phyloP scores from a whole-genome alignment of 1,284 basidiomycete genomes.

The Apiotrichum mycotoxinovorans region DNA sequence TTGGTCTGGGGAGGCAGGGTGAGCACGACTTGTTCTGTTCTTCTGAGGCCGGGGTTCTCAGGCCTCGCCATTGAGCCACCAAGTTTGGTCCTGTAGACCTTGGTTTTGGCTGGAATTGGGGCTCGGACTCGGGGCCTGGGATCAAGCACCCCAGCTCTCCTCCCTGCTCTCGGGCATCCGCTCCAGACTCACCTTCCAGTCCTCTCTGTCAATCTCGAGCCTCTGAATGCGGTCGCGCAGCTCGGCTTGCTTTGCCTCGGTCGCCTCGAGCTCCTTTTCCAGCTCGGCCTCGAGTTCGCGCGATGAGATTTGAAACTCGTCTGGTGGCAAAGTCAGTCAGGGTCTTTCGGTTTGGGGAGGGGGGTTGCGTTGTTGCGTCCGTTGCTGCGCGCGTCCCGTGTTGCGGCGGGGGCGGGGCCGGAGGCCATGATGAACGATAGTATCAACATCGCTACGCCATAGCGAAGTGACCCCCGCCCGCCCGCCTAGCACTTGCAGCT shows the following conservation, averaged over 20 bases:
- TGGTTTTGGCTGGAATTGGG: no score
- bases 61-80: not conserved
- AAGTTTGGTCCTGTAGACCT: no score
- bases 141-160: no score
- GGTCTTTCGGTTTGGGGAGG: not conserved
- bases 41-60: not conserved
- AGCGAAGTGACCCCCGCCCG: no score
- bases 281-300: slow-evolving; percentile 91
- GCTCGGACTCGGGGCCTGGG: no score
- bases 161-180: not conserved
- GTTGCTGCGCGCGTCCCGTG: not conserved
- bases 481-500: no score
- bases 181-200: slow-evolving; percentile 73
- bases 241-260: slow-evolving; percentile 79
- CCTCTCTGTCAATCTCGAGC: slow-evolving; percentile 75
- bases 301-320: slow-evolving; percentile 85
- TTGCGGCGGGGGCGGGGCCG: no score
- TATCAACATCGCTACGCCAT: no score
- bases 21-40: no score
- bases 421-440: no score
- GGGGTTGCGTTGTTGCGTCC: not conserved
- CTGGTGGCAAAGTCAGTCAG: slow-evolving; percentile 37
- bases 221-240: slow-evolving; percentile 69
- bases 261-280: slow-evolving; percentile 79
- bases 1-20: slow-evolving; percentile 60